These are phyloP conservation scores for Desmodesmus armatus DNA, from an alignment of 139 green algal genomes.

Conservation along the genomic window DNA sequence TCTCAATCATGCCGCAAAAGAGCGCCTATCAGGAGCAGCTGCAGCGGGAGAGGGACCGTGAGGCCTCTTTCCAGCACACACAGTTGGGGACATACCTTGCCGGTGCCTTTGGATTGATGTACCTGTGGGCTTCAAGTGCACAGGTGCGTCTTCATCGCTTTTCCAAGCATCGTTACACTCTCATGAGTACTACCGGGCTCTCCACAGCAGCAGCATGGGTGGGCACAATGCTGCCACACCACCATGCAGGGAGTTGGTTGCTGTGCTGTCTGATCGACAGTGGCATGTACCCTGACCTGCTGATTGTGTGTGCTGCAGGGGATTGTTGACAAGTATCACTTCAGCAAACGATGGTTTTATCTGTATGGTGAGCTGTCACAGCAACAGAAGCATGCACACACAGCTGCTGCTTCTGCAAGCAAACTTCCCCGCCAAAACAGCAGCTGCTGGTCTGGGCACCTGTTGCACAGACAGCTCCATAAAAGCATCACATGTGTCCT, in stretches of 20 bases:
- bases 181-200: neutral
- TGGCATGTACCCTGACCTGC: too few species aligned
- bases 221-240: neutral
- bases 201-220: neutral
- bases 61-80: constrained; percentile 63
- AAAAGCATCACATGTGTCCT: neutral
- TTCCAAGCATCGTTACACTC: neutral
- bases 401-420: too few species aligned
- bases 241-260: neutral
- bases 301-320: constrained; percentile 49
- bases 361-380: constrained; percentile 70
- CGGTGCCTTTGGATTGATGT: constrained; percentile 51
- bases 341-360: constrained; percentile 86
- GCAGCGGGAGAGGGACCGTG: too few species aligned
- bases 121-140: constrained; percentile 61
- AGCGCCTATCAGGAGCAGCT: too few species aligned
- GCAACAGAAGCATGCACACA: neutral
- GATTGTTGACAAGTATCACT: constrained; percentile 70
- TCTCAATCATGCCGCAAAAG: too few species aligned
- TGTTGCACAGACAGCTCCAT: too few species aligned
- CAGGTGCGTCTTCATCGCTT: constrained; percentile 44
- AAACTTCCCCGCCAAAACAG: too few species aligned
- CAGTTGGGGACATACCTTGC: constrained; percentile 65
- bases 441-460: too few species aligned
- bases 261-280: neutral